phyloP scores from a whole-genome alignment of 2,329 filamentous ascomycete species.

The Sordariomycetes sp. region DNA sequence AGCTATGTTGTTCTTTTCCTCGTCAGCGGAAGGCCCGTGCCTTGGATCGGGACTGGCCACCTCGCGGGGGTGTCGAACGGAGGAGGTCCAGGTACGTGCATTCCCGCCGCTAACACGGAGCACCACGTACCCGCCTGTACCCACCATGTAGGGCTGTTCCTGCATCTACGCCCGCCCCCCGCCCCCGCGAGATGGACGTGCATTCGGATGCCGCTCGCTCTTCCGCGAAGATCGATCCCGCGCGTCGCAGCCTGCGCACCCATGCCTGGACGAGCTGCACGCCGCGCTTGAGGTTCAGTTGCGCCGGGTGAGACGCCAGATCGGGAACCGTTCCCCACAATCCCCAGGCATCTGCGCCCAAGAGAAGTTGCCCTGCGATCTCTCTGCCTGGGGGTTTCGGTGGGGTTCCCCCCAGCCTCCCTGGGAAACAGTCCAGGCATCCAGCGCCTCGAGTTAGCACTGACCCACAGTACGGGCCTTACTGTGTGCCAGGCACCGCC shows the following conservation, averaged over 20 bases:
- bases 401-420: neutral
- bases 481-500: neutral
- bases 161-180: neutral
- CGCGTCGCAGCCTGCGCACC: neutral
- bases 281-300: neutral
- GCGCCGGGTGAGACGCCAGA: neutral
- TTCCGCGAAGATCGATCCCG: neutral
- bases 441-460: neutral
- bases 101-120: neutral
- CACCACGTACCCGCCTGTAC: neutral
- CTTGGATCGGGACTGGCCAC: too few species aligned
- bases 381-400: neutral
- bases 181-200: neutral
- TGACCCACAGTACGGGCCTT: neutral
- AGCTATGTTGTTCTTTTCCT: too few species aligned
- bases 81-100: neutral
- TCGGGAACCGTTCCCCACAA: neutral
- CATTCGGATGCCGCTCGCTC: neutral
- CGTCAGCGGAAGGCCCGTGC: too few species aligned
- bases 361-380: neutral
- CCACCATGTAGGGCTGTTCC: neutral
- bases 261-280: neutral
- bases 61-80: too few species aligned
- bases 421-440: neutral
- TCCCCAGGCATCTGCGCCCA: neutral